Conservation (phyloP, 192 early-diverging fungal genomes). For the Entrophospora sp. region DNA sequence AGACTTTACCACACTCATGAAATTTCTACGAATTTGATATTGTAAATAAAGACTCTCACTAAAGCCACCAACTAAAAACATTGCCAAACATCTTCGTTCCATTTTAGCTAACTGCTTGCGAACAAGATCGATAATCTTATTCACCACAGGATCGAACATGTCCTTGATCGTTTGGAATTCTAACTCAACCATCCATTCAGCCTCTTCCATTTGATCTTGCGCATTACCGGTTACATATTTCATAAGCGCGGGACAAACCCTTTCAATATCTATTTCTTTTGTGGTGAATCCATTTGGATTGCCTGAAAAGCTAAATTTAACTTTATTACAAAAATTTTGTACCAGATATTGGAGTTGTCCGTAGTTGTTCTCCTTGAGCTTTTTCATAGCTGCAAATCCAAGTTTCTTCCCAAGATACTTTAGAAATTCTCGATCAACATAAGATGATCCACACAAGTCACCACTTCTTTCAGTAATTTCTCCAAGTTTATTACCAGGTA, state of each 20-base stretch:
- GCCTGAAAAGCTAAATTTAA: conserved; percentile 2
- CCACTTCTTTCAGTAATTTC: conserved; percentile 20
- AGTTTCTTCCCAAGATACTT: not conserved
- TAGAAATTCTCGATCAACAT: conserved; percentile 9
- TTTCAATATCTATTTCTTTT: not conserved
- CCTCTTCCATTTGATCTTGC: conserved; percentile 17
- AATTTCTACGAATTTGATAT: conserved; percentile 36
- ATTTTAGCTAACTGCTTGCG: conserved; percentile 40
- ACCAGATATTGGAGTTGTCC: conserved; percentile 10
- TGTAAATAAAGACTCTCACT: conserved; percentile 42
- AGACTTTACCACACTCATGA: no score
- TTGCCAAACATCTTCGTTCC: conserved; percentile 28
- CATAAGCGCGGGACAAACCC: not conserved
- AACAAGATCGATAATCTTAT: conserved; percentile 40
- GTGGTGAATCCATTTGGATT: not conserved
- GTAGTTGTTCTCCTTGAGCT: not conserved
- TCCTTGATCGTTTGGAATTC: conserved; percentile 38
- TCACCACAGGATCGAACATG: conserved; percentile 48
- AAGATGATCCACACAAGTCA: not conserved
- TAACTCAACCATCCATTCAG: conserved; percentile 31
- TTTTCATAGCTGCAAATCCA: conserved; percentile 6
- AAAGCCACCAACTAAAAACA: conserved; percentile 53
- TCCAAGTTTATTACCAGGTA: not conserved
- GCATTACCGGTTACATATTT: conserved; percentile 22
- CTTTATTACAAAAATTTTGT: not conserved